phyloP scores from a whole-genome alignment of 257 asterid species.

The Lycium ferocissimum region DNA sequence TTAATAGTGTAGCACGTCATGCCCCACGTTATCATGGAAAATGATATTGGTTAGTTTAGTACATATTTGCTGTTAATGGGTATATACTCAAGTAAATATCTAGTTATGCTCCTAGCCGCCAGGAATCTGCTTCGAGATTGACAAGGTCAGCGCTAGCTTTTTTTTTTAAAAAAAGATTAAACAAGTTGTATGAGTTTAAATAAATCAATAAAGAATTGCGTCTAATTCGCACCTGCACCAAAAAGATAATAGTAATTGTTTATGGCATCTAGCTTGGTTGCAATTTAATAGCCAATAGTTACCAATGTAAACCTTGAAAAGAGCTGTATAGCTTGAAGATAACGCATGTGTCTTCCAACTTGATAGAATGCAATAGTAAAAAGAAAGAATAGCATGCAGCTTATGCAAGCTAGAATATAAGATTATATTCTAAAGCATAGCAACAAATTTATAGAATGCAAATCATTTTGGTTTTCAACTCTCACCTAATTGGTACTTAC shows the following conservation, averaged over 20 bases:
- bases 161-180: neutral
- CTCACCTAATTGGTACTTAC: neutral
- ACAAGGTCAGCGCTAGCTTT: neutral
- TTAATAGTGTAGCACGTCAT: neutral
- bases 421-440: neutral
- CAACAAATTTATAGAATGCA: slow-evolving; percentile 6
- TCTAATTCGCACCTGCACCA: neutral
- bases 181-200: neutral
- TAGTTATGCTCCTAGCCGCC: neutral
- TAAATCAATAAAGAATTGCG: neutral
- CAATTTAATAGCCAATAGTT: slow-evolving; percentile 3
- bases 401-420: neutral
- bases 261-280: neutral
- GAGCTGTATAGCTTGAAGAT: neutral
- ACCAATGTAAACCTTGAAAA: neutral
- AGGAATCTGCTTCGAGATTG: slow-evolving; percentile 1
- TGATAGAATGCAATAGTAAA: neutral
- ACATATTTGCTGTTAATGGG: neutral
- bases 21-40: neutral
- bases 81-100: neutral
- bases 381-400: neutral
- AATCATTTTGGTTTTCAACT: neutral
- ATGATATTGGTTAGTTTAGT: neutral
- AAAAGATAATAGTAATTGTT: neutral
- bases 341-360: neutral